These are phyloP conservation scores for Neopestalotiopsis rosae DNA, from an alignment of 2,329 filamentous ascomycete genomes.

Conservation along the genomic window DNA sequence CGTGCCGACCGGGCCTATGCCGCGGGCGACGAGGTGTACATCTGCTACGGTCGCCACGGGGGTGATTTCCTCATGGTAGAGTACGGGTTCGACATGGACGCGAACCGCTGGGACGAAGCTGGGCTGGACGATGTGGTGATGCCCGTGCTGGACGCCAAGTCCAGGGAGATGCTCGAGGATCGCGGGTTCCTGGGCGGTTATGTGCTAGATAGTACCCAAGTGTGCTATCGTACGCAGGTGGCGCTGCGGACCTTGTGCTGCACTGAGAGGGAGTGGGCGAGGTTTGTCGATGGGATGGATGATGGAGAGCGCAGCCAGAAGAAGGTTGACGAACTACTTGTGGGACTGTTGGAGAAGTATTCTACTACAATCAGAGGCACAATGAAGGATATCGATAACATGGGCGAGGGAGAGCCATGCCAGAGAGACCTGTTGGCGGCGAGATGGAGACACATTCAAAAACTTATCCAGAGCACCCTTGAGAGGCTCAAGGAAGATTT, in stretches of 20 bases:
- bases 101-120: constrained; percentile 58
- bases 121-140: constrained; percentile 53
- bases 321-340: constrained; percentile 44
- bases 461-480: constrained; percentile 43
- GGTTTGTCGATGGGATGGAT: constrained; percentile 51
- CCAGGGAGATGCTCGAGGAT: constrained; percentile 47
- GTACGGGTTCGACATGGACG: constrained; percentile 58
- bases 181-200: constrained; percentile 57
- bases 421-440: constrained; percentile 44
- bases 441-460: constrained; percentile 50
- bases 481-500: constrained; percentile 29
- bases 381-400: constrained; percentile 34
- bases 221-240: constrained; percentile 62
- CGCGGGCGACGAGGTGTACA: constrained; percentile 68
- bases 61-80: constrained; percentile 77
- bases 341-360: constrained; percentile 44
- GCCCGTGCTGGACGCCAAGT: constrained; percentile 38
- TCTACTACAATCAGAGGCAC: constrained; percentile 36
- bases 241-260: constrained; percentile 50
- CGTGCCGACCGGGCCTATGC: constrained; percentile 55
- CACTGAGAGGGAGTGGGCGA: constrained; percentile 46
- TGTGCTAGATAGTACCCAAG: constrained; percentile 52
- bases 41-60: constrained; percentile 72
- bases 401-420: constrained; percentile 35
- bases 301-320: constrained; percentile 50